phyloP scores from a whole-genome alignment of 257 asterid species.

The Fraxinus quadrangulata region DNA sequence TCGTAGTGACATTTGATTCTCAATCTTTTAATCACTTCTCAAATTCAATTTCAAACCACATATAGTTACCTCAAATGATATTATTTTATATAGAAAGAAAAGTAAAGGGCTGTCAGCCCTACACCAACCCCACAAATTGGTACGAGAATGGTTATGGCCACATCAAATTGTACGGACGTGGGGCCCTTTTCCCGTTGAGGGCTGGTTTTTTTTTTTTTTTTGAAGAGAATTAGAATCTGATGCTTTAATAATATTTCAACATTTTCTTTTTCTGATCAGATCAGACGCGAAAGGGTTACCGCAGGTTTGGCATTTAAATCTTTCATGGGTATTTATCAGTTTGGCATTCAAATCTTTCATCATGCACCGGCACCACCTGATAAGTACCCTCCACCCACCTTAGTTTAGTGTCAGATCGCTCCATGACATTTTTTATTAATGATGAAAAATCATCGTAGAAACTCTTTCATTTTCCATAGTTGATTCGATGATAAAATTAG shows the following conservation, averaged over 20 bases:
- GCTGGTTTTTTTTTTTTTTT: background rate
- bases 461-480: no score
- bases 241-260: background rate
- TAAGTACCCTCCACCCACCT: background rate
- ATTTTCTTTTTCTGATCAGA: background rate
- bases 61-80: background rate
- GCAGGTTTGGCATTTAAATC: background rate
- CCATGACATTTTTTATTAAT: no score
- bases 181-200: slow-evolving; percentile 28
- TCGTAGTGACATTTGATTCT: no score
- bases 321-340: background rate
- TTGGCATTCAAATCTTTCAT: no score
- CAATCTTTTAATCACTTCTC: no score
- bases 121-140: background rate
- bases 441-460: no score
- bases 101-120: background rate
- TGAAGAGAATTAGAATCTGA: background rate
- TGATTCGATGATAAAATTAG: no score
- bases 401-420: no score
- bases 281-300: background rate
- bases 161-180: slow-evolving; percentile 35
- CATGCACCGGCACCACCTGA: background rate
- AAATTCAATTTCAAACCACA: background rate
- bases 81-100: background rate
- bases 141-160: slow-evolving; percentile 2